phyloP scores from a whole-genome alignment of 108 stramenopile species.

The Tribonema minus region DNA sequence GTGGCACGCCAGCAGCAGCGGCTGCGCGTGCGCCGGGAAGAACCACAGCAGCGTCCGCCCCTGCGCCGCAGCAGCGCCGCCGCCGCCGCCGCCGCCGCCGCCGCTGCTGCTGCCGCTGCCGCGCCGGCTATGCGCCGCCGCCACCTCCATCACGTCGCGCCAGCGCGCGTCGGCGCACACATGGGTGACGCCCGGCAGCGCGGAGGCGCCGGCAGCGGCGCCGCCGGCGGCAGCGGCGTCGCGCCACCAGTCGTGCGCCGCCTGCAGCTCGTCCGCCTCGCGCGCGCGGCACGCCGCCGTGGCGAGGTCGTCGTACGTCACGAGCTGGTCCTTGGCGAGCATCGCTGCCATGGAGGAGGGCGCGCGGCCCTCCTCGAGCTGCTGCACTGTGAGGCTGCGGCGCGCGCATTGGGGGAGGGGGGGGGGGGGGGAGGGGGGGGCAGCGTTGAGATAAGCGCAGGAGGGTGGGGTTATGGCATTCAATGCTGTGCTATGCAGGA shows the following conservation, averaged over 20 bases:
- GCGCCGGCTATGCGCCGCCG: neutral
- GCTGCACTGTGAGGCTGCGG: neutral
- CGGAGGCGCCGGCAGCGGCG: neutral
- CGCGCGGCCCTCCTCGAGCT: conserved; percentile 1
- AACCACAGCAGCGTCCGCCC: neutral
- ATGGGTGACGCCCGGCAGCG: neutral
- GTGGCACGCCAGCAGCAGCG: conserved; percentile 21
- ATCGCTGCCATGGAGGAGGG: conserved; percentile 1
- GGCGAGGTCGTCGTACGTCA: conserved; percentile 8
- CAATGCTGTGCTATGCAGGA: neutral
- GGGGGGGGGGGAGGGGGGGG: neutral
- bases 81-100: neutral
- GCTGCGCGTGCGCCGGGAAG: conserved; percentile 23
- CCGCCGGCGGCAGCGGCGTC: neutral
- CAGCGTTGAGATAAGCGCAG: neutral
- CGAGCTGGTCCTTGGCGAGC: conserved; percentile 20
- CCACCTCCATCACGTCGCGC: neutral
- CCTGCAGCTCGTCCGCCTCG: conserved; percentile 7
- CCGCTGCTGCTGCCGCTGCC: neutral
- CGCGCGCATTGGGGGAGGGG: neutral
- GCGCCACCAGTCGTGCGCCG: neutral
- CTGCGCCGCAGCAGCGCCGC: neutral
- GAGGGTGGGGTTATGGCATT: neutral
- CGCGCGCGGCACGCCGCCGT: conserved; percentile 4
- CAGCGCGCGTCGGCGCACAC: neutral